phyloP scores from a whole-genome alignment of 2,329 filamentous ascomycete species.

The Pseudogymnoascus sp. region DNA sequence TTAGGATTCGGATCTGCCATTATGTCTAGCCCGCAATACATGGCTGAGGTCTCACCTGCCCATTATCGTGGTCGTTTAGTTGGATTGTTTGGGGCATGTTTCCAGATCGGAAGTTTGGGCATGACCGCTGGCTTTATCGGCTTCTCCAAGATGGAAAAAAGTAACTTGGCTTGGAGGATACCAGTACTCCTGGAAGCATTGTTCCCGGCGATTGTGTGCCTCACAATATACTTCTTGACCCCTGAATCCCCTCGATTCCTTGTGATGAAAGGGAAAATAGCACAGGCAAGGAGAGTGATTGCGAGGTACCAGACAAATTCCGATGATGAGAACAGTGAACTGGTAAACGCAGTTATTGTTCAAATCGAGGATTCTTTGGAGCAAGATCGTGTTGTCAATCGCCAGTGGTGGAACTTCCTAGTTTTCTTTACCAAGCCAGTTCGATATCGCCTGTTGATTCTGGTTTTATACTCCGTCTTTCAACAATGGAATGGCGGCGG shows the following conservation, averaged over 20 bases:
- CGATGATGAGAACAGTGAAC: conserved; percentile 17
- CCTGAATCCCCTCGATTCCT: conserved; percentile 13
- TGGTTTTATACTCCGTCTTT: conserved; percentile 39
- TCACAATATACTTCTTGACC: conserved; percentile 23
- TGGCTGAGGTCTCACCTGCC: conserved; percentile 24
- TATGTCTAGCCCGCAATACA: conserved; percentile 24
- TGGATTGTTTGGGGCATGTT: conserved; percentile 40
- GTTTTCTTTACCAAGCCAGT: conserved; percentile 39
- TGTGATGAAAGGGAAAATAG: conserved; percentile 21
- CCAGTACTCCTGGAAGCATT: conserved; percentile 32
- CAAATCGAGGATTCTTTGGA: conserved; percentile 26
- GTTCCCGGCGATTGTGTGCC: conserved; percentile 27
- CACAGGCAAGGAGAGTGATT: not conserved
- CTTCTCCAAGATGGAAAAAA: conserved; percentile 24
- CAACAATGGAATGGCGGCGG: conserved; percentile 41
- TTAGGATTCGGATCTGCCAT: conserved; percentile 22
- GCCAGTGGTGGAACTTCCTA: conserved; percentile 38
- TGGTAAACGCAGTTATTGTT: conserved; percentile 21
- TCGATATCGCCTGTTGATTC: conserved; percentile 36
- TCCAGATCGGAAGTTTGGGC: conserved; percentile 36
- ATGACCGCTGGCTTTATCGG: conserved; percentile 34
- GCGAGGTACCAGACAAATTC: conserved; percentile 23
- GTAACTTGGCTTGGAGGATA: conserved; percentile 27
- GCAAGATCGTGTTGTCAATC: conserved; percentile 26
- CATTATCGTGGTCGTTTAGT: conserved; percentile 35